Base-by-base conservation (phyloP, 306 rosid species). In the Casuarina glauca region DNA sequence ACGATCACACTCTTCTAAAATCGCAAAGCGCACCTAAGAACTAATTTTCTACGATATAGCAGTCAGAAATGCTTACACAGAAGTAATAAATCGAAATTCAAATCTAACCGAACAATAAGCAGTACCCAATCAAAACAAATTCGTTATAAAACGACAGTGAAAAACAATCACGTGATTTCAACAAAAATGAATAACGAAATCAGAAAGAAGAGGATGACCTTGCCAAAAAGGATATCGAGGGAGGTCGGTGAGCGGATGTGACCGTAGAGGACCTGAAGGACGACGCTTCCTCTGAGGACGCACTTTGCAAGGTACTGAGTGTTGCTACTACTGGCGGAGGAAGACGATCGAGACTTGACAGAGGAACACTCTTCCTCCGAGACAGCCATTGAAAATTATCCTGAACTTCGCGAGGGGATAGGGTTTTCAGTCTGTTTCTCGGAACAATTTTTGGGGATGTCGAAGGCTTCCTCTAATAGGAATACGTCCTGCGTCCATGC, bases 301-400 rank as follows among this genome's bases (percentile, higher is more conserved):
- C 93, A 90, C 88, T 94, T 94, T 76, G 97, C 90, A 70, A 94
- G 96, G 82, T 87, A 94, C 86, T 87, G 88, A 46, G 85, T 84
- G n/a, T 81, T 70, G 78, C 77, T 69, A 80, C 82, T 46, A 20
- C 74, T 73, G 44, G 93, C 63, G 36, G 87, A 86, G 0, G 97
- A 88, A 32, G 97, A 90, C 11, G 91, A 84, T 72, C 92, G 85
- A 8, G 91, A 82, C 78, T 90, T 90, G 5, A 88, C 85, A 6
- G 97, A 92, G 50, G 98, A 95, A 66, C 98, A 95, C 84, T 92
- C 95, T 77, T 92, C 97, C 82, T 94, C 97, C 46, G 93, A 89
- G 73, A 91, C 97, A 80, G 97, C 97, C 97, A 95, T 94, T 80
- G 19, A 41, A 50, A 70, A 53, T 78, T 51, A 68, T 57, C 43